phyloP scores from a whole-genome alignment of 164 flowering plant genomes.

The Brasenia schreberi region DNA sequence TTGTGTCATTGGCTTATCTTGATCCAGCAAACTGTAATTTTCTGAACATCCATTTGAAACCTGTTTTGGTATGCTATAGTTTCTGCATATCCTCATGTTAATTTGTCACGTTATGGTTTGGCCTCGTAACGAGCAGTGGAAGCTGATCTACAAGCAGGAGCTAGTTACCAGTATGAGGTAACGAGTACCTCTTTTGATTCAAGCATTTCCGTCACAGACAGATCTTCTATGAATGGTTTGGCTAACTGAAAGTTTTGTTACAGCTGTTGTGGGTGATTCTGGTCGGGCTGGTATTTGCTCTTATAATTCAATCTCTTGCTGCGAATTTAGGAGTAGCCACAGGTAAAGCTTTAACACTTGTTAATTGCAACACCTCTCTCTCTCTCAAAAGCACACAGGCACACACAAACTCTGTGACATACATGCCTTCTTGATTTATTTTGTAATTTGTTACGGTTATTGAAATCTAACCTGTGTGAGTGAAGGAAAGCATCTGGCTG shows the following conservation, averaged over 20 bases:
- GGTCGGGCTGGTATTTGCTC: constrained; percentile 9
- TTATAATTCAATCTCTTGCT: constrained; percentile 12
- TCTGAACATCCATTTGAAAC: neutral
- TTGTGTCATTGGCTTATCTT: constrained; percentile 17
- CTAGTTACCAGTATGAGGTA: constrained; percentile 9
- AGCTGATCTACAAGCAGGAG: constrained; percentile 15
- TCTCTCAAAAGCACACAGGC: too few species aligned
- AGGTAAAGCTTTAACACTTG: constrained; percentile 2
- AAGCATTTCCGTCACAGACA: neutral
- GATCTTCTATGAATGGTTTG: neutral
- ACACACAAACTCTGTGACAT: neutral
- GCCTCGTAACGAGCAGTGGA: constrained; percentile 6
- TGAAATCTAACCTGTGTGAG: neutral
- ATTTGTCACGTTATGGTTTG: neutral
- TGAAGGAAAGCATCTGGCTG: constrained; percentile 12
- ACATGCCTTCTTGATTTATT: neutral
- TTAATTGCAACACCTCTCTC: too few species aligned
- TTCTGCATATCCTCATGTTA: neutral
- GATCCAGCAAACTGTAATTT: constrained; percentile 17
- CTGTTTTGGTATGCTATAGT: neutral
- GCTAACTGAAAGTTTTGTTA: neutral
- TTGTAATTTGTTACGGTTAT: neutral
- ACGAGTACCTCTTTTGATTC: neutral
- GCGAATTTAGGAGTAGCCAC: constrained; percentile 13
- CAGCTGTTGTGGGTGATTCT: constrained; percentile 14